Evolutionary conservation across 129 eudicot species (phyloP), one percentile per base, ranked within the genome.

Genomic region (Kitagawia praeruptora): DNA sequence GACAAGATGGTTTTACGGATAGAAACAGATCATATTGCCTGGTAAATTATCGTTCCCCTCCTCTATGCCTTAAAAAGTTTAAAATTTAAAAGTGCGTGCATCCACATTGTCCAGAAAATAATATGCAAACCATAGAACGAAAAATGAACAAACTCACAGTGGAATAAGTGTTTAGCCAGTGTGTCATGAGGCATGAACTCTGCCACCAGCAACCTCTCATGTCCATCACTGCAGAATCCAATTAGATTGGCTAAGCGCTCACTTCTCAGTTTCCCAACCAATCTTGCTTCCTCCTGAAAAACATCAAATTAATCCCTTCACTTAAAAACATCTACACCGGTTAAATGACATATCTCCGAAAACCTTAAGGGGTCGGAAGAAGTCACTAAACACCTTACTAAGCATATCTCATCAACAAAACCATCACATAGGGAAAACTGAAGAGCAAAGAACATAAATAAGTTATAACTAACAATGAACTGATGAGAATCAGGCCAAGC

Each of bases 161-260:
- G 98, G 77, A 90, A 93, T 54, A 93, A 79, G 86, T 93, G 96
- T 47, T 87, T 93, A n/a, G 98, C 94, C 37, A 93, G 85, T 14
- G 98, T 93, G 75, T 93, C 96, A 81, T 89, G 85, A 39, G 96
- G 96, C 98, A 93, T 93, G 72, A 93, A 93, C 85, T 93, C 98
- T 12, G 94, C 93, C 61, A 93, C 96, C 64, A 93, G 87, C 89
- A 93, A 89, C 81, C 96, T 93, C 86, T 91, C 92, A 51, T 91
- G 88, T 42, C 91, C 93, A 79, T 90, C 89, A 66, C 82, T 83
- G 78, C 96, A 93, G 69, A 87, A 91, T 40, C 98, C 98, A 41
- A 93, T 89, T 51, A 93, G 83, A 91, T 89, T 93, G 5, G 88
- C 93, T 81, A 93, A 66, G 75, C 90, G 76, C 61, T 86, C 91